Base-by-base conservation (phyloP, 495 filamentous ascomycete species). In the Aspergillus olivimuriae region DNA sequence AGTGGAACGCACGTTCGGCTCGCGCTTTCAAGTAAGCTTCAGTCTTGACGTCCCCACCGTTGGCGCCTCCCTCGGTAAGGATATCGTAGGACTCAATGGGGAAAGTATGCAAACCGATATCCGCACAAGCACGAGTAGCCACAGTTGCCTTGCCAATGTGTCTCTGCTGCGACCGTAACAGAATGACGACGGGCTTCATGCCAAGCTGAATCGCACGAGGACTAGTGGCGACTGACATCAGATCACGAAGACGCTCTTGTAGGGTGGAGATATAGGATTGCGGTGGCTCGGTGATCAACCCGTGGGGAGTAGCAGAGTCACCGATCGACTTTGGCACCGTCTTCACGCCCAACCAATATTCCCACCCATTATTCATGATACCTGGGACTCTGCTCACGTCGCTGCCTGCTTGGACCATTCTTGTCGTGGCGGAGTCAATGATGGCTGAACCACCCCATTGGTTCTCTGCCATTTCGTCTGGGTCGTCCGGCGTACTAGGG, bases 71-170 rank as follows among this genome's bases (percentile, higher is more conserved):
- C 53, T 96, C 91, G 8, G 88, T 87, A 10, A 94, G 69, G 37
- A 97, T 88, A 51, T 98, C 94, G 58, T 94, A 95, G 0, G 88
- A 85, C 58, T 96, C 88, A 44, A 98, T 84, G 9, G 81, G 67
- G 55, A 96, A 97, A 1, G 80, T 83, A 59, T 98, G 92, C 3
- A 96, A 65, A 10, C 94, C 92, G 37, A 96, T 82, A 48, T 96
- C 92, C 0, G 81, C 75, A 55, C 86, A 89, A 3, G 90, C 87
- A n/a, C 76, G 76, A 1, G 69, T 72, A 0, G 88, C 88, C 6
- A 89, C 53, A 4, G 80, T 85, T 14, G 82, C 74, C 60, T 98
- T 98, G 18, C 92, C 92, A 50, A 97, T 94, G 35, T 84, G 83
- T 34, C 94, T 79, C 52, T 98, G 92, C 3, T 86, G 92, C 3